Conservation (phyloP, 192 early-diverging fungal species). For the Mortierella hygrophila region DNA sequence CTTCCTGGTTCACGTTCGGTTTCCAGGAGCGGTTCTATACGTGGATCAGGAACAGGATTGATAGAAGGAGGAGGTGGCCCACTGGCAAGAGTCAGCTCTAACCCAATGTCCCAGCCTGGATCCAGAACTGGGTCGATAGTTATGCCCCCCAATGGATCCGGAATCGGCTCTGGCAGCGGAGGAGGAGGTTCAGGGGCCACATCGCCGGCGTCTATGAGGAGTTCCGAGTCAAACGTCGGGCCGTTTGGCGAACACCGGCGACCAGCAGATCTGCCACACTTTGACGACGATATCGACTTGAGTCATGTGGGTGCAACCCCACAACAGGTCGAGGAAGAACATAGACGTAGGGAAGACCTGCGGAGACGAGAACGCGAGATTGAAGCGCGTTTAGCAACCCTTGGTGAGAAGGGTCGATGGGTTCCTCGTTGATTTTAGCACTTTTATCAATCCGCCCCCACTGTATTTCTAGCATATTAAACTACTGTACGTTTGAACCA, state of each 20-base stretch:
- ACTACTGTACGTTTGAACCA: neutral
- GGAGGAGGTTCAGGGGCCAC: neutral
- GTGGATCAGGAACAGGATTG: neutral
- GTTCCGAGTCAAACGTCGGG: slow-evolving; percentile 3
- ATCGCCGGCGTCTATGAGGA: neutral
- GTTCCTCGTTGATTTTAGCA: neutral
- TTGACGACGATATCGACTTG: slow-evolving; percentile 48
- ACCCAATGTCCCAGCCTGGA: neutral
- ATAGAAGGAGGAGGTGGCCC: neutral
- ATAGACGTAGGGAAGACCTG: slow-evolving; percentile 10
- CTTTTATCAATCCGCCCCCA: neutral
- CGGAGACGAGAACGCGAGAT: slow-evolving; percentile 32
- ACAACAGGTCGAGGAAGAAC: slow-evolving; percentile 21
- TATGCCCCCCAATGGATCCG: neutral
- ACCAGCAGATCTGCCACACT: slow-evolving; percentile 4
- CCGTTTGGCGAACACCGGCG: slow-evolving; percentile 35
- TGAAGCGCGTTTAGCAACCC: slow-evolving; percentile 21
- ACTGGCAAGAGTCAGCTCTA: neutral
- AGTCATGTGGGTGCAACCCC: slow-evolving; percentile 14
- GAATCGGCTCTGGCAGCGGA: no score
- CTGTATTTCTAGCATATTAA: neutral
- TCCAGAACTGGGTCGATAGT: neutral
- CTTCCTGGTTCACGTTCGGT: slow-evolving; percentile 7
- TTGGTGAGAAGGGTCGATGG: neutral
- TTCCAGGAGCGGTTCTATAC: slow-evolving; percentile 12